Evolutionary conservation across 306 rosid genomes (phyloP), one percentile per base, ranked within the genome.

Genomic region (Astragalus glycyphyllos): DNA sequence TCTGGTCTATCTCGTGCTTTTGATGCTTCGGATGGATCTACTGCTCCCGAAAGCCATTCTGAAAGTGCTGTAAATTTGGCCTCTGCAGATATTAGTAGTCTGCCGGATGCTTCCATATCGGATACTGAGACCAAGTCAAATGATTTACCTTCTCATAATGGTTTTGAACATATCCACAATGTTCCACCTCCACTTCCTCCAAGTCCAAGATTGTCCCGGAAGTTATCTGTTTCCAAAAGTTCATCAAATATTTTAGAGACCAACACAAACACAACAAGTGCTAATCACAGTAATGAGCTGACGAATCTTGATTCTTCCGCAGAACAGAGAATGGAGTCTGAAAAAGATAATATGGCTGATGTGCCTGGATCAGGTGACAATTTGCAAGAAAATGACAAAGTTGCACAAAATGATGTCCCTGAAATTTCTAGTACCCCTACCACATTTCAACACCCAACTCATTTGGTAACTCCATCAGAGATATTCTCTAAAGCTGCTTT

Each of bases 401-500:
- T 67, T 64, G 58, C 38, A n/a, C 77, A 65, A 67, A 71, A 65
- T 77, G 88, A 79, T 23, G 69, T 66, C 66, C 58, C 83, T 83
- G 56, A 61, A 34, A 74, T 67, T 78, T 54, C 89, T 80, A 83
- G 65, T 80, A 3, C 82, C 72, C 67, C 86, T 60, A 50, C 80
- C 62, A 34, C 41, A 35, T 88, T 71, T 75, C 81, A 81, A 69
- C 88, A 79, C 65, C 88, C 88, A 7, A 85, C 90, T 2, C 94
- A 88, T 80, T 82, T 85, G 79, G 85, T 88, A 57, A 88, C 94
- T 61, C 94, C 94, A 51, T 84, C 90, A 7, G 88, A 83, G 82
- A 77, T 85, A 75, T 77, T 81, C 75, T 83, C 88, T 14, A 80
- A 73, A 65, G 63, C 85, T 77, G 48, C 84, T 63, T 74, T 84